phyloP scores from a whole-genome alignment of 2,329 filamentous ascomycete genomes.

The Paecilomyces sp. region DNA sequence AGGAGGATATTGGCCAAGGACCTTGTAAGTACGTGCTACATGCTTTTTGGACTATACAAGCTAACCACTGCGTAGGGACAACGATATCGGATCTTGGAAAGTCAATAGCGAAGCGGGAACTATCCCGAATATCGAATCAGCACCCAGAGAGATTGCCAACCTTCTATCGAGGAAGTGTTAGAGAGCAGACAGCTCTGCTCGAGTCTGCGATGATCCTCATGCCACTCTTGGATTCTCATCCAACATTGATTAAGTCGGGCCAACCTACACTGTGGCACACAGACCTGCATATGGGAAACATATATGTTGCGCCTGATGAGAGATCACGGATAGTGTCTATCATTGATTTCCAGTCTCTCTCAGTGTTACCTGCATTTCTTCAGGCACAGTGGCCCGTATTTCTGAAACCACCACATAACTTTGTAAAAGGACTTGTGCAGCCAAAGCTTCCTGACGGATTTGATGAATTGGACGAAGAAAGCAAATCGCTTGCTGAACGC shows the following conservation, averaged over 20 bases:
- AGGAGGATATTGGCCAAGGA: not conserved
- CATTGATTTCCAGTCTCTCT: conserved; percentile 19
- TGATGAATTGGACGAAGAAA: too few relatives aligned
- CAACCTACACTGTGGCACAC: not conserved
- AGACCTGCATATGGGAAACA: not conserved
- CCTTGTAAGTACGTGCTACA: not conserved
- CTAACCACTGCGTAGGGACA: not conserved
- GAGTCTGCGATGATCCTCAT: not conserved
- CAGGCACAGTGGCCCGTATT: conserved; percentile 20
- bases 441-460: not conserved
- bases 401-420: conserved; percentile 12
- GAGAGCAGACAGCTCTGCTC: not conserved
- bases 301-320: not conserved
- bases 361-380: conserved; percentile 20
- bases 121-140: not conserved
- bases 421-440: not conserved
- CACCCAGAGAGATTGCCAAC: not conserved
- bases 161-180: not conserved
- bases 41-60: not conserved
- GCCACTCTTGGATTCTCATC: not conserved
- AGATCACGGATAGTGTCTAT: conserved; percentile 12
- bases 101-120: not conserved
- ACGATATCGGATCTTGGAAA: not conserved
- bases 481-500: too few relatives aligned
- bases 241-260: not conserved